Evolutionary conservation across 1,284 basidiomycete species (phyloP).

Genomic region (Wallemia mellicola): DNA sequence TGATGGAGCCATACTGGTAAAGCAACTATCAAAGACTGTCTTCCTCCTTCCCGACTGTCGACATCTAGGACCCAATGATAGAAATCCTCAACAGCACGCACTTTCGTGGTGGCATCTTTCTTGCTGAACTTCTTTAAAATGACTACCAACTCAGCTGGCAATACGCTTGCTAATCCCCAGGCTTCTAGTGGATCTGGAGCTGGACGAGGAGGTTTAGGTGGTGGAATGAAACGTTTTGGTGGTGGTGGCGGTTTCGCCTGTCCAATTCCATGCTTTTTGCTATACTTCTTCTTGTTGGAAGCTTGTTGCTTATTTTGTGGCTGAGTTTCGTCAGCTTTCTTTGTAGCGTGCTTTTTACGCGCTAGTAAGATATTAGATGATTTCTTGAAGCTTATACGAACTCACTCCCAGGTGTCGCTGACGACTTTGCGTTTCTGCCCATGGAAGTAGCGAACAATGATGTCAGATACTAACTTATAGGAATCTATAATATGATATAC

Average conservation of each 20-base stretch:
- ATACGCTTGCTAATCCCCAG: constrained; percentile 39
- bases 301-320: constrained; percentile 11
- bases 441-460: neutral
- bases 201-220: constrained; percentile 51
- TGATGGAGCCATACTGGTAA: constrained; percentile 78
- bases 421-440: neutral
- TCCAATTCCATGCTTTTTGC: constrained; percentile 29
- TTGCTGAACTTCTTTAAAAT: constrained; percentile 55
- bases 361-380: constrained; percentile 33
- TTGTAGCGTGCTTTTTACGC: constrained; percentile 30
- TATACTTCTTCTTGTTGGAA: constrained; percentile 19
- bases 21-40: constrained; percentile 19
- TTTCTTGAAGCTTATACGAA: neutral
- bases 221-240: constrained; percentile 53
- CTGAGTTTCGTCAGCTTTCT: constrained; percentile 9
- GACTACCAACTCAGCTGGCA: constrained; percentile 58
- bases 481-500: too few species aligned
- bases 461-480: too few species aligned
- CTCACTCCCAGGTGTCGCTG: neutral
- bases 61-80: constrained; percentile 28
- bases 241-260: constrained; percentile 22
- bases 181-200: constrained; percentile 74
- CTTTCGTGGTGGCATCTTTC: constrained; percentile 67
- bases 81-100: constrained; percentile 62
- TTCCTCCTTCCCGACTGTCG: constrained; percentile 19